Percentiles rank a stretch among this genome's conserved stretches.
Evolutionary conservation across 495 filamentous ascomycete species (phyloP).

Genomic region (Cairneyella variabilis): DNA sequence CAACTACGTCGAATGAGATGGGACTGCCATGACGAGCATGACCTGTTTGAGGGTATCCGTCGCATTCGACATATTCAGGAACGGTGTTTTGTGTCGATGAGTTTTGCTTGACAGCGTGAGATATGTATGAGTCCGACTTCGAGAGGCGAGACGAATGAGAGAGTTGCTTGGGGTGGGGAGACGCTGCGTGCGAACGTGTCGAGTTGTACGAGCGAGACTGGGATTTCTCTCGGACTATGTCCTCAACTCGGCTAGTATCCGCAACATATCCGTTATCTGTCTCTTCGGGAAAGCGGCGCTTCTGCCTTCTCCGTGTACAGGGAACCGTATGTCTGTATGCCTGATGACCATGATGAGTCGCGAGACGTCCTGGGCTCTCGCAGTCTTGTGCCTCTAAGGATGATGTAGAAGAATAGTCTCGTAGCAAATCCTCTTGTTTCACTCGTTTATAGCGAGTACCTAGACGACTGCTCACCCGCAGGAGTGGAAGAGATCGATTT

Average conservation of each 20-base stretch:
- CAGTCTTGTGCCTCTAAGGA: constrained; percentile 18
- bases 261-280: constrained; percentile 21
- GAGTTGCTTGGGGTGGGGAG: background rate
- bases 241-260: constrained; percentile 17
- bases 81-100: background rate
- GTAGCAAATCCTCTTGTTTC: background rate
- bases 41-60: constrained; percentile 23
- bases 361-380: constrained; percentile 27
- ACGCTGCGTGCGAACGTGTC: background rate
- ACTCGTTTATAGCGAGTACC: background rate
- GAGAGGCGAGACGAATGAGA: background rate
- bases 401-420: background rate
- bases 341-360: constrained; percentile 31
- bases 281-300: constrained; percentile 17
- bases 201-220: background rate
- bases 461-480: too few species aligned
- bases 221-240: background rate
- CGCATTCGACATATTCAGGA: constrained; percentile 20
- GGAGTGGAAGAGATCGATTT: too few species aligned
- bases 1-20: constrained; percentile 12
- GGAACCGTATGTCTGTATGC: constrained; percentile 30
- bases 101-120: background rate
- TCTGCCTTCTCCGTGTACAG: constrained; percentile 13
- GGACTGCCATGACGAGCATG: constrained; percentile 15
- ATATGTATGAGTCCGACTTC: background rate